Percentiles rank a stretch among this genome's conserved stretches.
phyloP scores from a whole-genome alignment of 2,329 filamentous ascomycete species.

The Aspergillus aculeatus region DNA sequence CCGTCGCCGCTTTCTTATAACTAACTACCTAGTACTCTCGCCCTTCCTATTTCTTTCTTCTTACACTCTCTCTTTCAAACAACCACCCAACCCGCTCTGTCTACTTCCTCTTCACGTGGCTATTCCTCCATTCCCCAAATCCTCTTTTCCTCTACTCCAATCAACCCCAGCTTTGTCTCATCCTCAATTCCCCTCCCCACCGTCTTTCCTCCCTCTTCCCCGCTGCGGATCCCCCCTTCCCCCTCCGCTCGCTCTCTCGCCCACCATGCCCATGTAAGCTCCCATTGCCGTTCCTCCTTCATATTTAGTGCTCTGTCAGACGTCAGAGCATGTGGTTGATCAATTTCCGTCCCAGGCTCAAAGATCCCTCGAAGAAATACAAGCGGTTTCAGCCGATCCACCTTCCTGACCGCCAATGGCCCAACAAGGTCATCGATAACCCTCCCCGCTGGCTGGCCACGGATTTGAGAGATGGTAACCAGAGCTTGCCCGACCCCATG shows the following conservation, averaged over 20 bases:
- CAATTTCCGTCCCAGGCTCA: constrained; percentile 38
- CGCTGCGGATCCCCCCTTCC: constrained; percentile 13
- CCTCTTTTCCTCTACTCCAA: not conserved
- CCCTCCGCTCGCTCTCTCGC: constrained; percentile 10
- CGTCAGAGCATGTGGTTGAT: not conserved
- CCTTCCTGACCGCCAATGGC: constrained; percentile 67
- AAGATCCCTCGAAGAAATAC: constrained; percentile 51
- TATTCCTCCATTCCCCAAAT: not conserved
- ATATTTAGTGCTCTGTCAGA: not conserved
- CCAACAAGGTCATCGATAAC: constrained; percentile 75
- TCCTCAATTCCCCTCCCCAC: constrained; percentile 2
- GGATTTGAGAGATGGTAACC: constrained; percentile 88
- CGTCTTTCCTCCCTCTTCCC: constrained; percentile 9
- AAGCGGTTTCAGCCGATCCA: constrained; percentile 47
- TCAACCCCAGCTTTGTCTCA: not conserved
- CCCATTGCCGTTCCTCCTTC: constrained; percentile 1
- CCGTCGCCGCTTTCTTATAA: not conserved
- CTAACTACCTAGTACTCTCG: not conserved
- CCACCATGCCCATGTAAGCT: constrained; percentile 41
- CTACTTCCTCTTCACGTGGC: not conserved
- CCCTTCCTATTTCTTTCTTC: constrained; percentile 5
- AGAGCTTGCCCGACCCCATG: constrained; percentile 91
- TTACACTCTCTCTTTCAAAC: not conserved
- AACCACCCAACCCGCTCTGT: not conserved
- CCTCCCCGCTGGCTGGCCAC: constrained; percentile 88